These are phyloP conservation scores for Pleurotus cornucopiae DNA, from an alignment of 768 basidiomycete genomes.

Conservation along the genomic window DNA sequence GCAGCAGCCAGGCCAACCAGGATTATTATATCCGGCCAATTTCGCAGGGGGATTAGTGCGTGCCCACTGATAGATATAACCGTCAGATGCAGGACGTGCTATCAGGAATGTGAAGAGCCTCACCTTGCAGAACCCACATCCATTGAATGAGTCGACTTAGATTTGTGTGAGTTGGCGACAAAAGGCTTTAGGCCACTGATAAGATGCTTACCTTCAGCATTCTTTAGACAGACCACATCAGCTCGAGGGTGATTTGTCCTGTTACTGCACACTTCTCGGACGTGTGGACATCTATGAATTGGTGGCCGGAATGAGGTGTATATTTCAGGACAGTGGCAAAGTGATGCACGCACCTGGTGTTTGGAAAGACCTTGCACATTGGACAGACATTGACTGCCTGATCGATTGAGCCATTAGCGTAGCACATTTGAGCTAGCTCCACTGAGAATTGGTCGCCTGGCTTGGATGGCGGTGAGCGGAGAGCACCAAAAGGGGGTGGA, in stretches of 20 bases:
- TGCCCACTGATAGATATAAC: conserved; percentile 57
- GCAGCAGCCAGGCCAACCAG: conserved; percentile 89
- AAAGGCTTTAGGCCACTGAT: conserved; percentile 9
- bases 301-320: conserved; percentile 17
- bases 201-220: conserved; percentile 70
- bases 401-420: conserved; percentile 63
- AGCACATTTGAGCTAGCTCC: conserved; percentile 57
- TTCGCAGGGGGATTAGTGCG: conserved; percentile 52
- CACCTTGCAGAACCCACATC: conserved; percentile 91
- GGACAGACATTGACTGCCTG: conserved; percentile 67
- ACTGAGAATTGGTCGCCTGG: conserved; percentile 16
- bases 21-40: conserved; percentile 56
- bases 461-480: conserved; percentile 2
- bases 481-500: conserved; percentile 23
- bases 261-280: conserved; percentile 73
- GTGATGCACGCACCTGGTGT: conserved; percentile 38
- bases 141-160: conserved; percentile 76
- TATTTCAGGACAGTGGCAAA: conserved; percentile 8
- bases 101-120: conserved; percentile 17
- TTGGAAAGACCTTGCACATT: conserved; percentile 80
- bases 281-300: conserved; percentile 65
- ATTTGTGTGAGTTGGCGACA: conserved; percentile 16
- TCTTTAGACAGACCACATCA: conserved; percentile 77
- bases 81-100: conserved; percentile 17
- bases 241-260: conserved; percentile 68